These are phyloP conservation scores for Botrytis medusae DNA, from an alignment of 2,329 filamentous ascomycete genomes.

Conservation along the genomic window DNA sequence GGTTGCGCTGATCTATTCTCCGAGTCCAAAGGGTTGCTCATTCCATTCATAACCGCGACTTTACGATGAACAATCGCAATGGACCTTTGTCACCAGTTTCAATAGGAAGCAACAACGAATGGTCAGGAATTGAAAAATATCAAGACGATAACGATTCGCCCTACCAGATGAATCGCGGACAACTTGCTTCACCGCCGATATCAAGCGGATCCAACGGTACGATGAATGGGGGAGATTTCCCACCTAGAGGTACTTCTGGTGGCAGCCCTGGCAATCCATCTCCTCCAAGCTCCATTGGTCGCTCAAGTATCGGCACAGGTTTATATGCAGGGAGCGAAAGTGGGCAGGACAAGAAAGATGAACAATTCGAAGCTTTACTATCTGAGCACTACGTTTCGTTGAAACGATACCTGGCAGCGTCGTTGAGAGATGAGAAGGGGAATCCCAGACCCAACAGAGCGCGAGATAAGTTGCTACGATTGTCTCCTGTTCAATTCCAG, in stretches of 20 bases:
- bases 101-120: conserved; percentile 72
- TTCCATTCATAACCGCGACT: conserved; percentile 21
- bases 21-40: conserved; percentile 11
- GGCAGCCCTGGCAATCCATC: conserved; percentile 66
- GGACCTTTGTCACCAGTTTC: conserved; percentile 80
- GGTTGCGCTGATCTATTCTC: conserved; percentile 11
- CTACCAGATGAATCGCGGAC: conserved; percentile 54
- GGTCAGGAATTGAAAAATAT: conserved; percentile 70
- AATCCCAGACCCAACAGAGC: conserved; percentile 81
- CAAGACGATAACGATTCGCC: conserved; percentile 50
- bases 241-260: conserved; percentile 45
- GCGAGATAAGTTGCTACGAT: conserved; percentile 86
- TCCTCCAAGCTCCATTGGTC: conserved; percentile 82
- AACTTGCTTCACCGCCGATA: conserved; percentile 67
- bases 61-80: conserved; percentile 69
- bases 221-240: conserved; percentile 60
- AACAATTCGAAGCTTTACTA: conserved; percentile 61
- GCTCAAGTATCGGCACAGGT: conserved; percentile 78
- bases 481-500: conserved; percentile 92
- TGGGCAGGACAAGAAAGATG: conserved; percentile 64
- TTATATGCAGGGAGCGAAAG: conserved; percentile 67
- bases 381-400: conserved; percentile 80
- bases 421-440: conserved; percentile 70
- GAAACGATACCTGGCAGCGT: conserved; percentile 63
- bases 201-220: conserved; percentile 61